Percentiles rank a stretch among this genome's conserved stretches.
Evolutionary conservation across 495 filamentous ascomycete genomes (phyloP).

Genomic region (Penicillium bovifimosum): DNA sequence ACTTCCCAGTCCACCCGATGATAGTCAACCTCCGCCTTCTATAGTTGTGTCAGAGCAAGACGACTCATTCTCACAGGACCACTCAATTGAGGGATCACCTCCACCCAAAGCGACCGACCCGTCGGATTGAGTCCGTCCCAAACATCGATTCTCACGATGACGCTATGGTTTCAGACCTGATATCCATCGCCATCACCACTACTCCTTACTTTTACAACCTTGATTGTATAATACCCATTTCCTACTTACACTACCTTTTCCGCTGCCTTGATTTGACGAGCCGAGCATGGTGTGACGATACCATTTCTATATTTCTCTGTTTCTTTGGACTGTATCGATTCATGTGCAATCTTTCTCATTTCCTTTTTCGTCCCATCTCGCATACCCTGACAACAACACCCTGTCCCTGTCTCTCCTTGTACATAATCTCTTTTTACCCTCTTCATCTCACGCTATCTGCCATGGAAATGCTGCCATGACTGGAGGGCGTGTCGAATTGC

Average conservation of each 20-base stretch:
- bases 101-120: constrained; percentile 27
- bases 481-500: constrained; percentile 15
- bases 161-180: constrained; percentile 18
- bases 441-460: constrained; percentile 4
- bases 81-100: constrained; percentile 21
- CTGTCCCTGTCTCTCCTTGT: constrained; percentile 18
- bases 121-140: constrained; percentile 21
- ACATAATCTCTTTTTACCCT: constrained; percentile 22
- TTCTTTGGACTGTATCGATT: constrained; percentile 6
- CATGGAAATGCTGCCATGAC: constrained; percentile 16
- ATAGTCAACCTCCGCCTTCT: constrained; percentile 27
- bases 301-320: constrained; percentile 17
- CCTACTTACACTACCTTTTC: constrained; percentile 8
- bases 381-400: constrained; percentile 8
- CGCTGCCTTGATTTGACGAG: constrained; percentile 26
- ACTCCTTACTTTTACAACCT: constrained; percentile 15
- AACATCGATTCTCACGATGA: constrained; percentile 20
- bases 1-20: constrained; percentile 26
- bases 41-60: constrained; percentile 41
- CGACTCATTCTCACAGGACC: constrained; percentile 14
- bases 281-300: constrained; percentile 31
- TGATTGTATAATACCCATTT: constrained; percentile 27
- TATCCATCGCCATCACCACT: constrained; percentile 2
- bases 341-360: constrained; percentile 12
- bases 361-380: constrained; percentile 8